These are phyloP conservation scores for Eucalyptus cloeziana DNA, from an alignment of 345 rosid genomes.

Conservation along the genomic window DNA sequence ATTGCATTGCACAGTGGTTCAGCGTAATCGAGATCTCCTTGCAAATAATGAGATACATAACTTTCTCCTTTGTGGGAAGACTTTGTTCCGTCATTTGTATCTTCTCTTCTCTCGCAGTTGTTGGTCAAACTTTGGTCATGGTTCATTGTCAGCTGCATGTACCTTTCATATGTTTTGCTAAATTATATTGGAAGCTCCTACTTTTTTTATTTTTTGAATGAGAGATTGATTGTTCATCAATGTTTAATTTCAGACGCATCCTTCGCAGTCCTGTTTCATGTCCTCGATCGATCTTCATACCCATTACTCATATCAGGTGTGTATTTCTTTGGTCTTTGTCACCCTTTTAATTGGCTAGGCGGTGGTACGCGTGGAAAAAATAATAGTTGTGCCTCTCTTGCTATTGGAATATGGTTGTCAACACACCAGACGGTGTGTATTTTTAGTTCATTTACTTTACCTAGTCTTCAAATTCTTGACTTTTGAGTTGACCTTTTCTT, in stretches of 20 bases:
- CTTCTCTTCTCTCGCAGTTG: neutral
- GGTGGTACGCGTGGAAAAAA: neutral
- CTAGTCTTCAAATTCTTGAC: neutral
- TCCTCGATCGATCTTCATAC: conserved; percentile 97
- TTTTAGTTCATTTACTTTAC: neutral
- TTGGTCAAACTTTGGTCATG: neutral
- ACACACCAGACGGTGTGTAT: neutral
- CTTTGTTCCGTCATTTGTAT: neutral
- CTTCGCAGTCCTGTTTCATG: conserved; percentile 98
- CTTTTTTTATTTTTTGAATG: neutral
- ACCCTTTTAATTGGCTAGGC: neutral
- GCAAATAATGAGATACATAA: neutral
- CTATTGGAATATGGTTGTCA: neutral
- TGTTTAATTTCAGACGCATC: conserved; percentile 73
- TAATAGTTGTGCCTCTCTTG: neutral
- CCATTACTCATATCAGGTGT: conserved; percentile 94
- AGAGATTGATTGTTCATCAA: neutral
- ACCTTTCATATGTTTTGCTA: neutral
- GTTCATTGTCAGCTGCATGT: neutral
- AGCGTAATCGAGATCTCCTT: neutral
- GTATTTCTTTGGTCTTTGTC: neutral
- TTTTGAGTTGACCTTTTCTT: neutral
- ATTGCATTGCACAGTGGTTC: neutral
- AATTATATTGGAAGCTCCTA: neutral
- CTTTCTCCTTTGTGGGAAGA: neutral